A percentile compares a stretch with the other conserved stretches of the same genome.
Evolutionary conservation across 2,329 filamentous ascomycete genomes (phyloP).

Genomic region (Onygenales sp.): DNA sequence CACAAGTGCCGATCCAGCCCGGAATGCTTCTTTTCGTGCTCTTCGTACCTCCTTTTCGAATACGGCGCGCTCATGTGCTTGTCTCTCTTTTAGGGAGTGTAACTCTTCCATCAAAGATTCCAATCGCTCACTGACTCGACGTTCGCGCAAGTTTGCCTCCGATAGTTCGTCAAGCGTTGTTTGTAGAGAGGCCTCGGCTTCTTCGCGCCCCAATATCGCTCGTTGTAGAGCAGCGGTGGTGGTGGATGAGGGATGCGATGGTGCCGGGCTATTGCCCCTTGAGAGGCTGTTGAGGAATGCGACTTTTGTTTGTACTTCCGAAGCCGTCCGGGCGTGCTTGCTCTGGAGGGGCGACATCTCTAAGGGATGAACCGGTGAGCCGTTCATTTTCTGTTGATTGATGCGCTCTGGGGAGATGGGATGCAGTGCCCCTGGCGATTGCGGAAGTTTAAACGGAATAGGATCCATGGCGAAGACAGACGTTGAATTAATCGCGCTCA

Average conservation of each 20-base stretch:
- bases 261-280: constrained; percentile 17
- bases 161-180: constrained; percentile 27
- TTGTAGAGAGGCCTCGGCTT: constrained; percentile 32
- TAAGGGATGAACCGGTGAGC: constrained; percentile 30
- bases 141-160: constrained; percentile 34
- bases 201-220: constrained; percentile 37
- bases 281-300: constrained; percentile 37
- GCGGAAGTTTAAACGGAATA: constrained; percentile 12
- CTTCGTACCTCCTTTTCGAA: constrained; percentile 50
- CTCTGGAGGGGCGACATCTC: constrained; percentile 27
- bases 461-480: constrained; percentile 5
- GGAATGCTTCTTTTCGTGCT: constrained; percentile 49
- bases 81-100: constrained; percentile 41
- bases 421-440: constrained; percentile 26
- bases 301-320: constrained; percentile 40
- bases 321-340: constrained; percentile 26
- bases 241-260: constrained; percentile 22
- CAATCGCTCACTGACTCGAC: constrained; percentile 35
- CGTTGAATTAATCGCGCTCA: not conserved
- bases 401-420: constrained; percentile 40
- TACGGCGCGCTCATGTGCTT: constrained; percentile 36
- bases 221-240: constrained; percentile 35
- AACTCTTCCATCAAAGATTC: constrained; percentile 43
- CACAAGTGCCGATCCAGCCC: constrained; percentile 44
- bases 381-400: constrained; percentile 35